Conservation (phyloP, 2,329 filamentous ascomycete species). For the Fusarium duplospermum region DNA sequence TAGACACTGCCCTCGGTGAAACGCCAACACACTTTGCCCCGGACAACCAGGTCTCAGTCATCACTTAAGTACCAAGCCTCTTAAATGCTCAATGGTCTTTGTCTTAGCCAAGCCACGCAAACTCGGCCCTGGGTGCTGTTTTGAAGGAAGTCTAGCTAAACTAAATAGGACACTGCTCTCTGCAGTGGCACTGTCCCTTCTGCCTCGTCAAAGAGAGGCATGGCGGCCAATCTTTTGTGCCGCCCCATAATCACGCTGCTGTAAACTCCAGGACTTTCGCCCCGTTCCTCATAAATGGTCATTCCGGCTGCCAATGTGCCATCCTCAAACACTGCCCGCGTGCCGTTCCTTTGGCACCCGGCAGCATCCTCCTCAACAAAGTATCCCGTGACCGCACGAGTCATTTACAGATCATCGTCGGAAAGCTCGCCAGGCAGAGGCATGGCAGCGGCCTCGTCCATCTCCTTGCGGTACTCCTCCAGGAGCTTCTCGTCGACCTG, state of each 20-base stretch:
- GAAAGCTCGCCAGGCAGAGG: slow-evolving; percentile 97
- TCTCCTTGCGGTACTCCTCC: slow-evolving; percentile 87
- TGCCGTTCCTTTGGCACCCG: slow-evolving; percentile 36
- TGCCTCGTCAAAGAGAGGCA: slow-evolving; percentile 46
- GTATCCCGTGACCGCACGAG: slow-evolving; percentile 42
- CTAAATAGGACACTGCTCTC: slow-evolving; percentile 45
- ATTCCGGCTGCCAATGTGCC: slow-evolving; percentile 49
- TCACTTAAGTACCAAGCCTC: slow-evolving; percentile 7
- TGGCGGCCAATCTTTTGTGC: slow-evolving; percentile 45
- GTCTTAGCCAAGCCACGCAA: slow-evolving; percentile 46
- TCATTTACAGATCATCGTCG: slow-evolving; percentile 71
- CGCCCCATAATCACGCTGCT: slow-evolving; percentile 52
- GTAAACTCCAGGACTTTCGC: slow-evolving; percentile 48
- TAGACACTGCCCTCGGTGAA: background rate
- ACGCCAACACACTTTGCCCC: background rate
- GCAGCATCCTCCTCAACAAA: slow-evolving; percentile 47
- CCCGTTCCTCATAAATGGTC: slow-evolving; percentile 54
- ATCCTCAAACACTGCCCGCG: slow-evolving; percentile 44
- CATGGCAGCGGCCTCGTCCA: slow-evolving; percentile 81
- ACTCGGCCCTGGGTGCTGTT: slow-evolving; percentile 45
- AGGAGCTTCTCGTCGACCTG: slow-evolving; percentile 87
- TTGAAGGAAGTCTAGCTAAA: slow-evolving; percentile 53
- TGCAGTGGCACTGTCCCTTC: slow-evolving; percentile 49
- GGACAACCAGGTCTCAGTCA: background rate
- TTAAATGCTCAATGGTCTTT: slow-evolving; percentile 22